Evolutionary conservation across 2,329 filamentous ascomycete species (phyloP).

Genomic region (Paradendryphiella salina): DNA sequence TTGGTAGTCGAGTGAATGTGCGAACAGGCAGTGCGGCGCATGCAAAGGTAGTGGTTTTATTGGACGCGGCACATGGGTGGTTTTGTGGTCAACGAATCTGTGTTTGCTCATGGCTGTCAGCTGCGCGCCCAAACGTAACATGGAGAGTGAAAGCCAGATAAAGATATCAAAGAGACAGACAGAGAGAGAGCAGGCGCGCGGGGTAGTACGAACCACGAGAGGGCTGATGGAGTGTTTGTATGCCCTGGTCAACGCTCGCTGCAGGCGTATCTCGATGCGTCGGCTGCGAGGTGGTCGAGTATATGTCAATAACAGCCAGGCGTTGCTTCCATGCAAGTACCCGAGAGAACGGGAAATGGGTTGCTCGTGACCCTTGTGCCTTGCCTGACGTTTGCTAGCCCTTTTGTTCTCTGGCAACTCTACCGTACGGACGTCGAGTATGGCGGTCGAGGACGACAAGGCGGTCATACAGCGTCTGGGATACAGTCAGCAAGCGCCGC

Average conservation of each 20-base stretch:
- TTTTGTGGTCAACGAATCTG: slow-evolving; percentile 25
- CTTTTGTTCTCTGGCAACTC: slow-evolving; percentile 8
- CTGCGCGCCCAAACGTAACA: slow-evolving; percentile 23
- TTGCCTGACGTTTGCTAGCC: slow-evolving; percentile 4
- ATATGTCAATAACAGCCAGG: slow-evolving; percentile 23
- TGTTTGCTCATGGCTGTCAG: slow-evolving; percentile 43
- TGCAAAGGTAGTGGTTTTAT: slow-evolving; percentile 19
- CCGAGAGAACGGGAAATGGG: slow-evolving; percentile 15
- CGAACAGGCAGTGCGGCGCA: slow-evolving; percentile 23
- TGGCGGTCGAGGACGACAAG: slow-evolving; percentile 20
- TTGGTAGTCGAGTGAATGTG: slow-evolving; percentile 19
- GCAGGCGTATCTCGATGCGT: slow-evolving; percentile 39
- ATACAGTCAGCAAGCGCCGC: slow-evolving; percentile 36
- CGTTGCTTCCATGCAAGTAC: slow-evolving; percentile 27
- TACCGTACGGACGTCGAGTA: slow-evolving; percentile 6
- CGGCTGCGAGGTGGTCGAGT: slow-evolving; percentile 31
- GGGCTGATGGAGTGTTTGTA: slow-evolving; percentile 27
- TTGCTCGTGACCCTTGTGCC: slow-evolving; percentile 25
- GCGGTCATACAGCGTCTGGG: slow-evolving; percentile 31
- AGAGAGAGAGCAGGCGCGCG: slow-evolving; percentile 14
- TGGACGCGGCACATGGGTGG: slow-evolving; percentile 34
- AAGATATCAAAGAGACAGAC: slow-evolving; percentile 5
- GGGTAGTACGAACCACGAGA: slow-evolving; percentile 44
- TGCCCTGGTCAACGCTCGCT: slow-evolving; percentile 35
- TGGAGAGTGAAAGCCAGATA: slow-evolving; percentile 12